These are phyloP conservation scores for Penicillium taxi DNA, from an alignment of 495 filamentous ascomycete species.

Conservation along the genomic window DNA sequence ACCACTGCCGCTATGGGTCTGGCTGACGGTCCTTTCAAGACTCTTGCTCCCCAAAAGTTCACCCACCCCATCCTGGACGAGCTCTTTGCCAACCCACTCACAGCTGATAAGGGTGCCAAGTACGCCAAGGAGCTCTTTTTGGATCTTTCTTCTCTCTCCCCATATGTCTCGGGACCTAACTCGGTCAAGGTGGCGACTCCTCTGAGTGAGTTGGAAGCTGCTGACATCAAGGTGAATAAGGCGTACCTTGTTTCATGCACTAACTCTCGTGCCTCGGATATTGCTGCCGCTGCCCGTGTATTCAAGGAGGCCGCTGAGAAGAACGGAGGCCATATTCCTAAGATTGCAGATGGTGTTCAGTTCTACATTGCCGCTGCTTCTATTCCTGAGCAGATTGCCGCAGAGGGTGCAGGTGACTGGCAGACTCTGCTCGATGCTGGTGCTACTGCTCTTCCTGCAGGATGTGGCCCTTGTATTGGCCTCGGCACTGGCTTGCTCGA, in stretches of 20 bases:
- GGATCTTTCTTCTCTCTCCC: slow-evolving; percentile 74
- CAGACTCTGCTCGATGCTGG: slow-evolving; percentile 75
- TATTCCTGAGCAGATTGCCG: slow-evolving; percentile 63
- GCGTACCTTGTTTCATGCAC: slow-evolving; percentile 92
- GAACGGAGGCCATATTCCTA: slow-evolving; percentile 51
- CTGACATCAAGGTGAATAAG: slow-evolving; percentile 71
- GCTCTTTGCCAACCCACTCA: slow-evolving; percentile 56
- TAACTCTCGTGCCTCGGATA: slow-evolving; percentile 76
- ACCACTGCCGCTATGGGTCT: slow-evolving; percentile 53
- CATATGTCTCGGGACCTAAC: slow-evolving; percentile 85
- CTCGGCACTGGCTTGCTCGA: slow-evolving; percentile 76
- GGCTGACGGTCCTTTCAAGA: slow-evolving; percentile 32
- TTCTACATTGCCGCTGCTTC: slow-evolving; percentile 93
- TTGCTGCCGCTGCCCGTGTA: slow-evolving; percentile 74
- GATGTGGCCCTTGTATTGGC: slow-evolving; percentile 88
- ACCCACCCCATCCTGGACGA: slow-evolving; percentile 63
- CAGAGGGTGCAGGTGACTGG: slow-evolving; percentile 84
- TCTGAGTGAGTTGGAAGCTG: slow-evolving; percentile 59
- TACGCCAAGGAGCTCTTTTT: slow-evolving; percentile 78
- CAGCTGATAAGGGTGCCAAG: slow-evolving; percentile 65
- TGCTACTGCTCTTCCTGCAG: slow-evolving; percentile 63
- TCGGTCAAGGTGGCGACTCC: slow-evolving; percentile 81
- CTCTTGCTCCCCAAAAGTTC: slow-evolving; percentile 43
- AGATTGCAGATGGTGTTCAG: slow-evolving; percentile 69
- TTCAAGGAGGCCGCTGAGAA: slow-evolving; percentile 68